Evolutionary conservation across 139 green algal species (phyloP).

Genomic region (Pleodorina starrii): DNA sequence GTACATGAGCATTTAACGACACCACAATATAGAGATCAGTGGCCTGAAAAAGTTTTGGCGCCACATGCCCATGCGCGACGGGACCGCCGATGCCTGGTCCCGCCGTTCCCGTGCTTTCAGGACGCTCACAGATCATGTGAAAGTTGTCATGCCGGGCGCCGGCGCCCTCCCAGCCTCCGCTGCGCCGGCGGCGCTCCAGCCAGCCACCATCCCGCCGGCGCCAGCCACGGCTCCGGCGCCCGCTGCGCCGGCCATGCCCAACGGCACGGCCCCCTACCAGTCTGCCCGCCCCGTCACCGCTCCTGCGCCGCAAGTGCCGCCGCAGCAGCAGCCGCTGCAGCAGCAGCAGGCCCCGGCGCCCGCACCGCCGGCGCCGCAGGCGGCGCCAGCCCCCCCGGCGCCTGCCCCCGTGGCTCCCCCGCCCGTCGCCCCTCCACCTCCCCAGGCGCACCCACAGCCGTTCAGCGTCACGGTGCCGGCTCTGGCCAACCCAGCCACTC

Average conservation of each 20-base stretch:
- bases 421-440: not conserved
- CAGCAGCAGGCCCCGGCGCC: not conserved
- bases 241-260: not conserved
- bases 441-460: not conserved
- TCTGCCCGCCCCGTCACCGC: not conserved
- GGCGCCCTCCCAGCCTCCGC: not conserved
- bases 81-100: no score
- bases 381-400: not conserved
- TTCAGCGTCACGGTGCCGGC: not conserved
- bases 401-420: not conserved
- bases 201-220: not conserved
- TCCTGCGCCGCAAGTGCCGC: not conserved
- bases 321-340: not conserved
- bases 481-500: not conserved
- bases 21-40: no score
- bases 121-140: constrained; percentile 21
- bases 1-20: no score
- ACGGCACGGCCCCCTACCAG: not conserved
- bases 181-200: not conserved
- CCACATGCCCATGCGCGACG: no score
- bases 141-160: not conserved
- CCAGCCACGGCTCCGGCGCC: not conserved
- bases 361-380: not conserved
- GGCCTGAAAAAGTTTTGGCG: no score
- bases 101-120: no score